phyloP scores from a whole-genome alignment of 306 rosid species.

The peach (Prunus persica) region DNA sequence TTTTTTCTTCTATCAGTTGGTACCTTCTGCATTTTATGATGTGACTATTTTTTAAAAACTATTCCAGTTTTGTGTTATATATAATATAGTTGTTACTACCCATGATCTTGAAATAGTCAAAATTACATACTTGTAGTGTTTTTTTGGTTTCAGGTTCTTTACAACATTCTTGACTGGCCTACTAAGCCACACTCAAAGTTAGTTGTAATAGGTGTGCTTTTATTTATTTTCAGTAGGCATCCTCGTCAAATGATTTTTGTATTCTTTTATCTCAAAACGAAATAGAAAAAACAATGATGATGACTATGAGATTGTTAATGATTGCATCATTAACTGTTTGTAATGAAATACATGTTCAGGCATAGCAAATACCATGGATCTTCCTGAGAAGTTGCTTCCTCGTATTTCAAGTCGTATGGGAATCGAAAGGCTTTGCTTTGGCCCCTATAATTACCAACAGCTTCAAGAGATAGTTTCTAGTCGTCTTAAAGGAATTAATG shows the following conservation, averaged over 20 bases:
- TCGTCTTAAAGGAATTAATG: conserved; percentile 82
- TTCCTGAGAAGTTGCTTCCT: conserved; percentile 98
- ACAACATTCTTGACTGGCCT: conserved; percentile 98
- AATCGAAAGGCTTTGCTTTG: conserved; percentile 91
- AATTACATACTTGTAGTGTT: conserved; percentile 7
- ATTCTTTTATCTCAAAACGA: background rate
- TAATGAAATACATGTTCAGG: conserved; percentile 48
- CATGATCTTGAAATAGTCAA: background rate
- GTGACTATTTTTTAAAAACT: conserved; percentile 9
- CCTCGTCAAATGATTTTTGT: background rate
- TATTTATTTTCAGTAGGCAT: background rate
- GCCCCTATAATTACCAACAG: conserved; percentile 87
- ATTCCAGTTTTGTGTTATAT: background rate
- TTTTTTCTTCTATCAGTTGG: conserved; percentile 55
- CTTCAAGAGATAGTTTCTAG: conserved; percentile 90
- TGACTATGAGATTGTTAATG: conserved; percentile 19
- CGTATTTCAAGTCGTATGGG: conserved; percentile 99
- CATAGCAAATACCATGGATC: conserved; percentile 98
- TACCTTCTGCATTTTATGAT: conserved; percentile 26
- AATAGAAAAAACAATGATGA: background rate
- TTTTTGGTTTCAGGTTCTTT: conserved; percentile 58
- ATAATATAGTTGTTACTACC: background rate
- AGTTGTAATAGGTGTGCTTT: conserved; percentile 72
- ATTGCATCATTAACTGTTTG: conserved; percentile 14
- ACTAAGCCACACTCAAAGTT: conserved; percentile 85